Conservation (phyloP, 352 stramenopile genomes). For the Phytophthora niederhauseri region DNA sequence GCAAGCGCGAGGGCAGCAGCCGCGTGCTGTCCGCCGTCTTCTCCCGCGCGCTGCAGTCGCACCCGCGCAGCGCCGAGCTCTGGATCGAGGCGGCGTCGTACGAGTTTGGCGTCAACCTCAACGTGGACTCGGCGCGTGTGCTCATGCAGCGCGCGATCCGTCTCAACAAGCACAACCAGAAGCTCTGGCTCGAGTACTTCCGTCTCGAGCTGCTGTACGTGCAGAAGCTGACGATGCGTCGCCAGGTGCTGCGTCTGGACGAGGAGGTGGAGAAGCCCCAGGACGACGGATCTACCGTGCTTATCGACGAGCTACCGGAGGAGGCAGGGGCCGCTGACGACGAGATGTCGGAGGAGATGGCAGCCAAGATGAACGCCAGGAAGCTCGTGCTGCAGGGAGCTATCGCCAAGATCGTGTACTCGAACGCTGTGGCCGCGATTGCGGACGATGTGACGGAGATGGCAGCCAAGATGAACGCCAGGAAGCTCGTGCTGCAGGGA, state of each 20-base stretch:
- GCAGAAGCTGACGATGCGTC: conserved; percentile 86
- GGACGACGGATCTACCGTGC: conserved; percentile 44
- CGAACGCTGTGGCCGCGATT: conserved; percentile 71
- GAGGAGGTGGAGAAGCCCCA: conserved; percentile 28
- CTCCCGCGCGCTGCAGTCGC: conserved; percentile 85
- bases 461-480: conserved; percentile 63
- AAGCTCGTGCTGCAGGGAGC: conserved; percentile 78
- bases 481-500: conserved; percentile 74
- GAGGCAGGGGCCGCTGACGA: conserved; percentile 47
- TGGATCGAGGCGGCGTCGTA: conserved; percentile 93
- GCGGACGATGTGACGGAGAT: conserved; percentile 47
- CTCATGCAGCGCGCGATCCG: conserved; percentile 94
- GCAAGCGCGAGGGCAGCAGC: conserved; percentile 69
- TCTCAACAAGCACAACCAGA: conserved; percentile 81
- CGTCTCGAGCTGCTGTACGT: conserved; percentile 91
- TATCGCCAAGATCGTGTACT: conserved; percentile 86
- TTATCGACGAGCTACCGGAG: conserved; percentile 67
- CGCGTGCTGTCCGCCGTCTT: conserved; percentile 84
- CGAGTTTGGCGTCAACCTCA: conserved; percentile 89
- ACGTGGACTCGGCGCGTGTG: conserved; percentile 86
- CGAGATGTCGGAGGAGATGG: conserved; percentile 37
- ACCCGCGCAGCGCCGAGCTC: conserved; percentile 83
- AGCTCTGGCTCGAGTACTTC: conserved; percentile 93
- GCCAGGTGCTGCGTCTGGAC: conserved; percentile 80
- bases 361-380: conserved; percentile 65